phyloP scores from a whole-genome alignment of 768 basidiomycete genomes.

The Cyclocybe cylindracea region DNA sequence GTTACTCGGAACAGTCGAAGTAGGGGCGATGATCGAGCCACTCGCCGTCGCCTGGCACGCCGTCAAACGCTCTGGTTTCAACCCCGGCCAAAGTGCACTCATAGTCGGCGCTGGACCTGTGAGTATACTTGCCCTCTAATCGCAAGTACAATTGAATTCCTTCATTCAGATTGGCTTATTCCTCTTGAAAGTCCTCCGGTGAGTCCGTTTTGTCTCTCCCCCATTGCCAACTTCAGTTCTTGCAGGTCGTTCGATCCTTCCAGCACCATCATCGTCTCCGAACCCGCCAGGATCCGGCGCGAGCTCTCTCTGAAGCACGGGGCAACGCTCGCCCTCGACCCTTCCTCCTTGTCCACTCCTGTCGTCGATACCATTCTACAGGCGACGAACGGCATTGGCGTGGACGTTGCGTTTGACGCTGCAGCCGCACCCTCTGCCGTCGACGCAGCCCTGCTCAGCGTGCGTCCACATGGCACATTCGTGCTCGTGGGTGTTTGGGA shows the following conservation, averaged over 20 bases:
- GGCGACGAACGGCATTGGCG: conserved; percentile 33
- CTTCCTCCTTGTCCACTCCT: conserved; percentile 12
- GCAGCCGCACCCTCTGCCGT: conserved; percentile 42
- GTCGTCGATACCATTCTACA: conserved; percentile 24
- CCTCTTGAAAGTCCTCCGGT: conserved; percentile 39
- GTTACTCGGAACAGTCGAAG: conserved; percentile 37
- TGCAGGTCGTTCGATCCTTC: conserved; percentile 28
- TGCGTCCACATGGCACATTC: conserved; percentile 39
- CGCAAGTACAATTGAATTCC: not conserved
- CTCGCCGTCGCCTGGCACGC: conserved; percentile 48
- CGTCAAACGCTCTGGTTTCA: conserved; percentile 40
- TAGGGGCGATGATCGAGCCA: conserved; percentile 49
- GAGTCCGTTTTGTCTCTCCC: too few species aligned
- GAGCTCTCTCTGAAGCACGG: conserved; percentile 35
- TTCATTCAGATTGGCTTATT: conserved; percentile 36
- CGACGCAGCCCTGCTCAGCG: conserved; percentile 33
- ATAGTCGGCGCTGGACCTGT: conserved; percentile 48
- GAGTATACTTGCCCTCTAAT: conserved; percentile 11
- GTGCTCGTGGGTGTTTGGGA: conserved; percentile 48
- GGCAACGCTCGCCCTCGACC: conserved; percentile 39
- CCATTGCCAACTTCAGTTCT: too few species aligned
- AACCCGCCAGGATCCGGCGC: conserved; percentile 40
- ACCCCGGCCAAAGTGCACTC: conserved; percentile 37
- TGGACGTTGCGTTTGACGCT: conserved; percentile 49
- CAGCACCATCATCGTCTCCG: conserved; percentile 36